Conservation (phyloP, 768 basidiomycete species). For the Amanita fuliginea region DNA sequence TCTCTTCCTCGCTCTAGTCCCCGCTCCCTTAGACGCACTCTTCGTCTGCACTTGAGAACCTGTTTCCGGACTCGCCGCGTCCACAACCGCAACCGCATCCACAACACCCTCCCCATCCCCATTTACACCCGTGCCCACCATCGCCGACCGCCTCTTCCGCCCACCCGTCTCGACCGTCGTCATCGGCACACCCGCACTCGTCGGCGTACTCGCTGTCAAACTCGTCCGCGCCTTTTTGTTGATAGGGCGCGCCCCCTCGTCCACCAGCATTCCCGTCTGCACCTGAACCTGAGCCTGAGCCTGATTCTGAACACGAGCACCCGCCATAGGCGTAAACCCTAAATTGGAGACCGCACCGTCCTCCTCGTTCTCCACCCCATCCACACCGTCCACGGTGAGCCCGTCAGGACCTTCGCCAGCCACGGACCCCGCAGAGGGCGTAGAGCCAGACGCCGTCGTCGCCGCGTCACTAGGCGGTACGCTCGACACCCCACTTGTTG, state of each 20-base stretch:
- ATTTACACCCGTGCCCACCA: background rate
- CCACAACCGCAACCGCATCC: too few relatives aligned
- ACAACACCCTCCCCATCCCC: too few relatives aligned
- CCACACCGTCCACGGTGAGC: background rate
- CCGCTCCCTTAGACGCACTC: too few relatives aligned
- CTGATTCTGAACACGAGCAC: background rate
- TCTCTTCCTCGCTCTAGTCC: background rate
- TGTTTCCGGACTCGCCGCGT: too few relatives aligned
- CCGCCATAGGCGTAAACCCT: background rate
- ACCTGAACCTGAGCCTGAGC: background rate
- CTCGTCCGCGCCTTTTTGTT: slow-evolving; percentile 9
- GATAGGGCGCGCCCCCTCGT: slow-evolving; percentile 6
- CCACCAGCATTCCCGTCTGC: background rate
- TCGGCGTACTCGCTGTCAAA: slow-evolving; percentile 1
- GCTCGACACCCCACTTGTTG: slow-evolving; percentile 11
- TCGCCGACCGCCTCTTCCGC: slow-evolving; percentile 13
- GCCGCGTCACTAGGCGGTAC: slow-evolving; percentile 20
- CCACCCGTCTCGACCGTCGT: slow-evolving; percentile 8
- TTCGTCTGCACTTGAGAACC: too few relatives aligned
- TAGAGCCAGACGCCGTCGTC: slow-evolving; percentile 13
- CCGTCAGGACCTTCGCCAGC: slow-evolving; percentile 12
- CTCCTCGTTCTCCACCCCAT: background rate
- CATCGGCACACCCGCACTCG: slow-evolving; percentile 13
- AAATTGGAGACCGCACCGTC: background rate
- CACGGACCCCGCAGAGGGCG: slow-evolving; percentile 14